Percentiles rank a stretch among this genome's conserved stretches.
phyloP scores from a whole-genome alignment of 1,284 basidiomycete species.

The Phlebopus sp. region DNA sequence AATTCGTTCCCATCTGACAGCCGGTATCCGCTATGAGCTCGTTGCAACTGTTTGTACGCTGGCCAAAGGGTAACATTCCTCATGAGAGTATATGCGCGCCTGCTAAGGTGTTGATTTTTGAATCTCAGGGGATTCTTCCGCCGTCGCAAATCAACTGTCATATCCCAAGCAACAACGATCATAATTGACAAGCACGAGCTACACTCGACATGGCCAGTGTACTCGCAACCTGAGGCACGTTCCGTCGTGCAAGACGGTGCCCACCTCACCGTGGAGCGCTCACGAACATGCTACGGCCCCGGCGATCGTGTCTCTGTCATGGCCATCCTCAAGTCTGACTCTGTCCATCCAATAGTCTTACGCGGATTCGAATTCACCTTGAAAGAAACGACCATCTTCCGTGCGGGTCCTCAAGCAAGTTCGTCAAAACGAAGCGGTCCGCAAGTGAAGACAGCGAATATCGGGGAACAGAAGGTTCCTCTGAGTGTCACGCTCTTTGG shows the following conservation, averaged over 20 bases:
- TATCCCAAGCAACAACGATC: slow-evolving; percentile 61
- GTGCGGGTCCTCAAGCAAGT: slow-evolving; percentile 46
- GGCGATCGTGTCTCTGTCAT: slow-evolving; percentile 74
- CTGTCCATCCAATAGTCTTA: slow-evolving; percentile 57
- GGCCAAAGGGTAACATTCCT: slow-evolving; percentile 64
- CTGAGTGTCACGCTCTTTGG: slow-evolving; percentile 70
- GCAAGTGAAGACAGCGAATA: slow-evolving; percentile 47
- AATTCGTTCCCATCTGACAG: slow-evolving; percentile 32
- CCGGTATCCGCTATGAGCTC: slow-evolving; percentile 82
- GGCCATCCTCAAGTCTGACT: slow-evolving; percentile 71
- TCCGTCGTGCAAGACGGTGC: slow-evolving; percentile 64
- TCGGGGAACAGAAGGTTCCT: slow-evolving; percentile 66
- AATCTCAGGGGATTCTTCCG: slow-evolving; percentile 63
- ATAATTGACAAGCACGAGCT: slow-evolving; percentile 88
- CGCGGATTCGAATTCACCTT: slow-evolving; percentile 80
- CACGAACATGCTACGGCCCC: slow-evolving; percentile 76
- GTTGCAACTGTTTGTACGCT: slow-evolving; percentile 80
- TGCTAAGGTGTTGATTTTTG: neutral
- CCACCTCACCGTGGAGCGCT: slow-evolving; percentile 71
- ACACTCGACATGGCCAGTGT: slow-evolving; percentile 87
- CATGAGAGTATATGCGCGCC: neutral
- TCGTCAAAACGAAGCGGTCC: slow-evolving; percentile 54
- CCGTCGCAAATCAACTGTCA: slow-evolving; percentile 58
- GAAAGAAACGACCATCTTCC: slow-evolving; percentile 70
- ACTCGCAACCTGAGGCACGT: slow-evolving; percentile 75